Evolutionary conservation across 805 yeast species (phyloP).

Genomic region (Saccharomycopsis vini): DNA sequence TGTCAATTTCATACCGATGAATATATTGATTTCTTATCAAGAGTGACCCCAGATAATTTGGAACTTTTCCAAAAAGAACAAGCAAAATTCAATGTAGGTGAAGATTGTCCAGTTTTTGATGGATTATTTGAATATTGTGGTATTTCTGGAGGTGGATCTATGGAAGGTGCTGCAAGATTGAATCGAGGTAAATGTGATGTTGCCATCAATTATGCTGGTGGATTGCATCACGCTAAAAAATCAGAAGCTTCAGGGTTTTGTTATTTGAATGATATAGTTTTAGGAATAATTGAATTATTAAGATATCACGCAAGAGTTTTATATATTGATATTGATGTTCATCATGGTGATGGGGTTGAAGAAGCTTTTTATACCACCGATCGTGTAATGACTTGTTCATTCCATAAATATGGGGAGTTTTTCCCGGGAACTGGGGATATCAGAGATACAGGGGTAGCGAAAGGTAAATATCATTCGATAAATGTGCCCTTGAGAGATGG

Average conservation of each 20-base stretch:
- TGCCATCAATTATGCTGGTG: slow-evolving; percentile 92
- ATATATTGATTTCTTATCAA: slow-evolving; percentile 81
- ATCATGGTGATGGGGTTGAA: slow-evolving; percentile 93
- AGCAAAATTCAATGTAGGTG: slow-evolving; percentile 90
- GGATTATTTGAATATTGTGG: slow-evolving; percentile 70
- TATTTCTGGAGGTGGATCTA: slow-evolving; percentile 79
- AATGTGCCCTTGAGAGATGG: slow-evolving; percentile 89
- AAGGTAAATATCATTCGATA: slow-evolving; percentile 74
- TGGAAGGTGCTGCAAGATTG: slow-evolving; percentile 83
- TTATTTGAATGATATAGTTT: slow-evolving; percentile 81
- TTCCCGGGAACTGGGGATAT: slow-evolving; percentile 91
- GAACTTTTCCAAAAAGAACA: slow-evolving; percentile 83
- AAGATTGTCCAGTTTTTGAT: slow-evolving; percentile 82
- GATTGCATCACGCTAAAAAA: slow-evolving; percentile 88
- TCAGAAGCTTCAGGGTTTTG: slow-evolving; percentile 88
- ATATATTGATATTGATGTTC: slow-evolving; percentile 84
- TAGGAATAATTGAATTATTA: slow-evolving; percentile 71
- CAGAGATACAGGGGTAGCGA: slow-evolving; percentile 75
- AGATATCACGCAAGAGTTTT: slow-evolving; percentile 79
- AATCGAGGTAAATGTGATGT: slow-evolving; percentile 78
- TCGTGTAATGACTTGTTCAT: slow-evolving; percentile 82
- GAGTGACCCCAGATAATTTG: slow-evolving; percentile 88
- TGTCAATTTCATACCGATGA: slow-evolving; percentile 98
- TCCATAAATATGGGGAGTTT: slow-evolving; percentile 81
- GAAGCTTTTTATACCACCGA: slow-evolving; percentile 91